Evolutionary conservation across 345 rosid genomes (phyloP), one percentile per base, ranked within the genome.

Genomic region (Euphorbia pulcherrima): DNA sequence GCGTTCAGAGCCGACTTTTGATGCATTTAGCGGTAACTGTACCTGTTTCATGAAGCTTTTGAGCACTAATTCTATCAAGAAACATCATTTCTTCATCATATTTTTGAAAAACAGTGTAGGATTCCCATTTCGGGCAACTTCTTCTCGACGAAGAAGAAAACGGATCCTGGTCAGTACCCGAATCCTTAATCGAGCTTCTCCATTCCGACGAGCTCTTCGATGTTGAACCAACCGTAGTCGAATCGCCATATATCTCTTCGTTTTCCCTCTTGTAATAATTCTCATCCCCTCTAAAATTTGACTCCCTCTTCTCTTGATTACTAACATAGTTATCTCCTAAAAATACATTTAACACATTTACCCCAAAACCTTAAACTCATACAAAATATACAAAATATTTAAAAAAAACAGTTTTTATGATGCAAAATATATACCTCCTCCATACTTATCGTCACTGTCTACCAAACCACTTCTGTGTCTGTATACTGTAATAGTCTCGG

Each of bases 141-240:
- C 97, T 77, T 68, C 97, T 74, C 0, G 99, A 92, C 0, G 99
- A 95, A 60, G 97, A 83, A 40, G 99, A 95, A 63, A 95, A 95
- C 0, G 99, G 99, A 55, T 94, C 99, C 27, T n/a, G n/a, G n/a
- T 95, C 97, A 2, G 85, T 85, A 16, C 77, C 86, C 0, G 90
- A 88, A 75, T 88, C 90, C 66, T 85, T 88, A 16, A 89, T 81
- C 26, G 97, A 94, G 85, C 97, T 88, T 74, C 97, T 84, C 99
- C 99, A 95, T 48, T 95, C 97, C 23, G 99, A 88, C 17, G 99
- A 95, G 82, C 97, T 95, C 85, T 92, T 95, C 0, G 99, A 95
- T 28, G 99, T 95, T 3, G 99, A 95, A 4, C 92, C 99, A 12
- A 78, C 77, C 0, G 97, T 95, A 65, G 83, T 88, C 13, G 97